These are phyloP conservation scores for Elsinoe necatrix DNA, from an alignment of 2,329 filamentous ascomycete genomes.

Conservation along the genomic window DNA sequence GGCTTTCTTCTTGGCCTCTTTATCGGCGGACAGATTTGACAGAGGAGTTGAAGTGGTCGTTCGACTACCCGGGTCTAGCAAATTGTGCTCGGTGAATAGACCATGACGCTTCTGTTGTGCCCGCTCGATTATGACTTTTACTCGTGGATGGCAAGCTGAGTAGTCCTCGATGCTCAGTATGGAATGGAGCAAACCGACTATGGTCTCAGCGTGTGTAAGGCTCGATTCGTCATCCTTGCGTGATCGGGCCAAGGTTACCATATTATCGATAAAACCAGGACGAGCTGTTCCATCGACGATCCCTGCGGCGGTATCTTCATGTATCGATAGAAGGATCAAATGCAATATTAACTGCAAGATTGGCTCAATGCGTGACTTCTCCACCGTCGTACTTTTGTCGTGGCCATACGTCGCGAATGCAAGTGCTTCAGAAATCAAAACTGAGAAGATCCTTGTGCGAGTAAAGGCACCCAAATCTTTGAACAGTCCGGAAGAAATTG, in stretches of 20 bases:
- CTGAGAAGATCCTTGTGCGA: slow-evolving; percentile 73
- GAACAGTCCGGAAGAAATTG: slow-evolving; percentile 71
- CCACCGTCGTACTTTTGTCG: slow-evolving; percentile 57
- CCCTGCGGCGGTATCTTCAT: slow-evolving; percentile 56
- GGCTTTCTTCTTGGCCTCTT: slow-evolving; percentile 81
- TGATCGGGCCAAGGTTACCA: neutral
- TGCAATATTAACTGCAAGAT: slow-evolving; percentile 90
- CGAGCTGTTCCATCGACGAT: slow-evolving; percentile 49
- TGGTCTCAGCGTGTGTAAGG: slow-evolving; percentile 29
- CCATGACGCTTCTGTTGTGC: slow-evolving; percentile 75
- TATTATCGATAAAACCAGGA: slow-evolving; percentile 17
- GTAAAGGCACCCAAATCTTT: slow-evolving; percentile 70
- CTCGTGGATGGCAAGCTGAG: slow-evolving; percentile 75
- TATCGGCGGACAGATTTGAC: slow-evolving; percentile 51
- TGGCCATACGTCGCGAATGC: slow-evolving; percentile 67
- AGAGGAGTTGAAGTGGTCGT: slow-evolving; percentile 53
- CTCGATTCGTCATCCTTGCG: neutral
- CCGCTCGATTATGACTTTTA: slow-evolving; percentile 70
- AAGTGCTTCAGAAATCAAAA: slow-evolving; percentile 81
- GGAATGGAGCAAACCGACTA: slow-evolving; percentile 45
- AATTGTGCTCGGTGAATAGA: slow-evolving; percentile 48
- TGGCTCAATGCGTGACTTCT: slow-evolving; percentile 74
- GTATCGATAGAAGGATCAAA: slow-evolving; percentile 72
- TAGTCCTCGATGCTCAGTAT: slow-evolving; percentile 61
- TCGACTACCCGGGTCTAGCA: slow-evolving; percentile 4